Evolutionary conservation across 495 filamentous ascomycete species (phyloP).

Genomic region (Daldinia bambusicola): DNA sequence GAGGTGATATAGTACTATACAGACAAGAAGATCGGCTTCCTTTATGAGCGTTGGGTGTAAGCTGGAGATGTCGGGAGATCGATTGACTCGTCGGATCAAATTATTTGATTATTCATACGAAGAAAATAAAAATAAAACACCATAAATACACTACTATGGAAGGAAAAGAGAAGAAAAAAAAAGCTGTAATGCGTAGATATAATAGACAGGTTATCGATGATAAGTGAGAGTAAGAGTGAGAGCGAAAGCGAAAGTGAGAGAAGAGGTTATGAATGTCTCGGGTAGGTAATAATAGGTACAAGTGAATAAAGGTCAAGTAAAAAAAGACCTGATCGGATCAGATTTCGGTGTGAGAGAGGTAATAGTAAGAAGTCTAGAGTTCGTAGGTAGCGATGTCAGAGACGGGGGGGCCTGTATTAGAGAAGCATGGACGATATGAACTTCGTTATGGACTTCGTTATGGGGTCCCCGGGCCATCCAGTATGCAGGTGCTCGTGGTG

Average conservation of each 20-base stretch:
- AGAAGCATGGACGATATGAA: not conserved
- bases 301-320: conserved; percentile 22
- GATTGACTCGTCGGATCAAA: conserved; percentile 26
- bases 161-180: conserved; percentile 19
- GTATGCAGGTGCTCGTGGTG: conserved; percentile 37
- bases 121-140: conserved; percentile 13
- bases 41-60: conserved; percentile 6
- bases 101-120: conserved; percentile 35
- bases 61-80: conserved; percentile 6
- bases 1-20: conserved; percentile 33
- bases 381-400: conserved; percentile 40
- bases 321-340: conserved; percentile 9
- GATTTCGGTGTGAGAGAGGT: conserved; percentile 41
- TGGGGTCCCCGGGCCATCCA: conserved; percentile 36
- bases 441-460: conserved; percentile 18
- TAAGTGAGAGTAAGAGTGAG: conserved; percentile 13
- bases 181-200: conserved; percentile 5
- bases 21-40: conserved; percentile 19
- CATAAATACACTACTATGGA: conserved; percentile 25
- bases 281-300: conserved; percentile 8
- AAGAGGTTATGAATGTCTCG: conserved; percentile 7
- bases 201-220: conserved; percentile 24
- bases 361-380: conserved; percentile 32
- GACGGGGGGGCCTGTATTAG: conserved; percentile 11
- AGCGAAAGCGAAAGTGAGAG: not conserved